Base-by-base conservation (phyloP, 371 early-diverging fungal species). In the Smittium culicis region DNA sequence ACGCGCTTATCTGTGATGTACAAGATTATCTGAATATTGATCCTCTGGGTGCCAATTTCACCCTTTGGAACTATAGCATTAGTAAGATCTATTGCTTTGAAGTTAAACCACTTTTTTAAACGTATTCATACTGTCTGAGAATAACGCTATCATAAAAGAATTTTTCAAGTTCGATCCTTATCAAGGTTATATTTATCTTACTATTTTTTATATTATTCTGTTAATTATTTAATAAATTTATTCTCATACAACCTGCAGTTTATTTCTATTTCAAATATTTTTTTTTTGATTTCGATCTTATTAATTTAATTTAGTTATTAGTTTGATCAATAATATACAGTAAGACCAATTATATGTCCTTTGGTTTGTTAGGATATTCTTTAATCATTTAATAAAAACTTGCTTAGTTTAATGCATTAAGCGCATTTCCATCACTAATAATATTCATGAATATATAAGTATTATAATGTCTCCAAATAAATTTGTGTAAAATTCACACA, bases 121-220 rank as follows among this genome's bases (percentile, higher is more conserved):
- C 45, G 45, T 45, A 45, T 45, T 45, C 45, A 45, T 45, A 45
- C 45, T 45, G 45, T 45, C 45, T 45, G 45, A 45, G 45, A 45
- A 45, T 45, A 45, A 11, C 45, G 20, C 45, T 11, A 11, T 20
- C n/a, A n/a, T n/a, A n/a, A n/a, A n/a, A n/a, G n/a, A n/a, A n/a
- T 45, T 45, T 11, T 45, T 45, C 20, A 11, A 5, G 45, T 20
- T 45, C 5, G 45, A 20, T 45, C 20, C 20, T 45, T 11, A 45
- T 5, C 5, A 11, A 11, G 20, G 45, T 45, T 45, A 11, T 45
- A 11, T 45, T 45, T 45, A 11, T 45, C 20, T 45, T 5, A 20
- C 20, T 45, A 11, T 45, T 45, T 45, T 45, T 45, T 45, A 5
- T 11, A 45, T 45, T 11, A 45, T 11, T 45, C 5, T 45, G 45